Percentiles rank a stretch among this genome's conserved stretches.
These are phyloP conservation scores for Cladosporium cucumerinum DNA, from an alignment of 2,329 filamentous ascomycete genomes.

Conservation along the genomic window DNA sequence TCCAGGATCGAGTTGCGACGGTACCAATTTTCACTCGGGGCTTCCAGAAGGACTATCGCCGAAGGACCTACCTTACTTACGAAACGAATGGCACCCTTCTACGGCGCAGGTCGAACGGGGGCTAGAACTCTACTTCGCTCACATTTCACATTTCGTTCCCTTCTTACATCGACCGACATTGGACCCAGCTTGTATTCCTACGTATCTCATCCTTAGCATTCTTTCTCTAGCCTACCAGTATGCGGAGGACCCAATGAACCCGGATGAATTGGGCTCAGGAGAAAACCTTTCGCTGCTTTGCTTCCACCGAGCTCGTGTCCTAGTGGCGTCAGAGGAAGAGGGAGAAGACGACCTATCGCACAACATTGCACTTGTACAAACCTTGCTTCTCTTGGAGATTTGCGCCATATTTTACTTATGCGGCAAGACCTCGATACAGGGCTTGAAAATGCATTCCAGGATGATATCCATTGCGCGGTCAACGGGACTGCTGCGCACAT, in stretches of 20 bases:
- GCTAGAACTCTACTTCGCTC: slow-evolving; percentile 37
- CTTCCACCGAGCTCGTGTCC: slow-evolving; percentile 15
- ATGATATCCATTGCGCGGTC: slow-evolving; percentile 41
- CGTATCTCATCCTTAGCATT: slow-evolving; percentile 27
- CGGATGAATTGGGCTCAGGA: background rate
- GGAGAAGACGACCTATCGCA: slow-evolving; percentile 18
- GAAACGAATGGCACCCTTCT: slow-evolving; percentile 33
- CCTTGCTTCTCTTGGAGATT: slow-evolving; percentile 41
- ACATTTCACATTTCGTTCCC: slow-evolving; percentile 39
- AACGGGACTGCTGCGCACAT: background rate
- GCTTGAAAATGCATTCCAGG: slow-evolving; percentile 40
- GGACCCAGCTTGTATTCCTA: slow-evolving; percentile 26
- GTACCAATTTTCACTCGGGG: background rate
- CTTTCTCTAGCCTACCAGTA: slow-evolving; percentile 41
- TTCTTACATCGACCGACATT: slow-evolving; percentile 41
- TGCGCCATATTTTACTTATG: slow-evolving; percentile 46
- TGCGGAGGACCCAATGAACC: slow-evolving; percentile 22
- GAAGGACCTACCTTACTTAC: slow-evolving; percentile 20
- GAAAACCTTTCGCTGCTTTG: slow-evolving; percentile 25
- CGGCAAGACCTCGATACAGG: slow-evolving; percentile 35
- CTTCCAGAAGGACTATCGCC: background rate
- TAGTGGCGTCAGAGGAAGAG: background rate
- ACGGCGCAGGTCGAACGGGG: slow-evolving; percentile 33
- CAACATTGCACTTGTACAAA: slow-evolving; percentile 36
- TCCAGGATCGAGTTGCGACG: background rate